Percentiles rank a stretch among this genome's conserved stretches.
These are phyloP conservation scores for Colletotrichum higginsianum DNA, from an alignment of 2,329 filamentous ascomycete genomes.

Conservation along the genomic window DNA sequence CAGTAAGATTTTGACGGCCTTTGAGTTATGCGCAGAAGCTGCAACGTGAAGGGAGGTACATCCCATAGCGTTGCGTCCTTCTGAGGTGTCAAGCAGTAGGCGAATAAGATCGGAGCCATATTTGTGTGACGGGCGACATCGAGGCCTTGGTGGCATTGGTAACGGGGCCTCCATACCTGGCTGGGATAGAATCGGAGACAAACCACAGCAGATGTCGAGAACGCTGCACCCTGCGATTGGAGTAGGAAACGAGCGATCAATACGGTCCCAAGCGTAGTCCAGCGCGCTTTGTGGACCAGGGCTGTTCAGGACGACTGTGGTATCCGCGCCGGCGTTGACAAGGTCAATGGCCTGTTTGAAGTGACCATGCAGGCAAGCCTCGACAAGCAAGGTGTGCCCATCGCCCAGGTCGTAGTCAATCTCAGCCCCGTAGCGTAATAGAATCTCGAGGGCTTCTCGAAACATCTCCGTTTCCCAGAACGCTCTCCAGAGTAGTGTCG, in stretches of 20 bases:
- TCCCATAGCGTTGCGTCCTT: neutral
- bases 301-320: neutral
- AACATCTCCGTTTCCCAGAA: slow-evolving; percentile 8
- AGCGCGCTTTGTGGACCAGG: neutral
- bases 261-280: neutral
- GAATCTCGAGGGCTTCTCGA: neutral
- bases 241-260: neutral
- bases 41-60: neutral
- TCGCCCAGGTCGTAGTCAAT: slow-evolving; percentile 9
- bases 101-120: neutral
- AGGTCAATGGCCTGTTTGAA: neutral
- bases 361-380: slow-evolving; percentile 9
- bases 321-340: slow-evolving; percentile 4
- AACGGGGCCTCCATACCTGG: neutral
- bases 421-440: slow-evolving; percentile 10
- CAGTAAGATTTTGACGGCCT: neutral
- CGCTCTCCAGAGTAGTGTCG: slow-evolving; percentile 1
- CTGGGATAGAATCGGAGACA: neutral
- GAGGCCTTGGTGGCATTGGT: neutral
- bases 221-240: neutral
- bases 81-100: neutral
- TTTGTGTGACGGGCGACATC: neutral
- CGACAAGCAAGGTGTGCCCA: slow-evolving; percentile 13
- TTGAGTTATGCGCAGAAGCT: neutral
- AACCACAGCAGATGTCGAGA: neutral